Percentiles rank a stretch among this genome's conserved stretches.
These are phyloP conservation scores for Arthrocladium fulminans DNA, from an alignment of 2,329 filamentous ascomycete genomes.

Conservation along the genomic window DNA sequence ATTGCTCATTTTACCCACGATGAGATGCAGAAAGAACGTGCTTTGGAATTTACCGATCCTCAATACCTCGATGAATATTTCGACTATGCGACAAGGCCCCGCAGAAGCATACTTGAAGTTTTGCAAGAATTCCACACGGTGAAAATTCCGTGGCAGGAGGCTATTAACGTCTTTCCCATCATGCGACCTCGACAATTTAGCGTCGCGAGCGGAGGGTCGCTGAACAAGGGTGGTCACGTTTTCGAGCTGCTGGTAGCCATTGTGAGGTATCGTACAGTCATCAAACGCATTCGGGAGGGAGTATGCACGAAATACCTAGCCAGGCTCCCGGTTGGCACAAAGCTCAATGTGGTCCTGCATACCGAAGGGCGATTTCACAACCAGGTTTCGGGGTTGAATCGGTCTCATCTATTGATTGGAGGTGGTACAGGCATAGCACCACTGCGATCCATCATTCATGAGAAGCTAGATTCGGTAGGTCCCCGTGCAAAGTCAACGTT, in stretches of 20 bases:
- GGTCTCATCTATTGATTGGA: conserved; percentile 45
- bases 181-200: conserved; percentile 91
- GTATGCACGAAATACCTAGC: conserved; percentile 84
- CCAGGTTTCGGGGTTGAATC: not conserved
- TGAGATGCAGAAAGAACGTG: conserved; percentile 64
- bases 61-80: conserved; percentile 83
- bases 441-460: conserved; percentile 44
- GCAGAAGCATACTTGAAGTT: conserved; percentile 84
- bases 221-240: conserved; percentile 35
- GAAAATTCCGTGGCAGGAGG: conserved; percentile 65
- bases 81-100: conserved; percentile 86
- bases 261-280: conserved; percentile 82
- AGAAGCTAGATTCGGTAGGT: conserved; percentile 12
- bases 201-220: conserved; percentile 64
- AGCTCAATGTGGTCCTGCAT: conserved; percentile 46
- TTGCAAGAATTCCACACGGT: conserved; percentile 83
- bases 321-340: conserved; percentile 49
- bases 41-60: conserved; percentile 73
- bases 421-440: conserved; percentile 27
- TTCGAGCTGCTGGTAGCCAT: conserved; percentile 75
- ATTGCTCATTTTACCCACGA: conserved; percentile 68
- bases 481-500: conserved; percentile 47
- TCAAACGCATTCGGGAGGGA: conserved; percentile 73
- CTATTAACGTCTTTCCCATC: conserved; percentile 65
- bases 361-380: conserved; percentile 17